phyloP scores from a whole-genome alignment of 345 rosid genomes.

The Eucalyptus curtisii region DNA sequence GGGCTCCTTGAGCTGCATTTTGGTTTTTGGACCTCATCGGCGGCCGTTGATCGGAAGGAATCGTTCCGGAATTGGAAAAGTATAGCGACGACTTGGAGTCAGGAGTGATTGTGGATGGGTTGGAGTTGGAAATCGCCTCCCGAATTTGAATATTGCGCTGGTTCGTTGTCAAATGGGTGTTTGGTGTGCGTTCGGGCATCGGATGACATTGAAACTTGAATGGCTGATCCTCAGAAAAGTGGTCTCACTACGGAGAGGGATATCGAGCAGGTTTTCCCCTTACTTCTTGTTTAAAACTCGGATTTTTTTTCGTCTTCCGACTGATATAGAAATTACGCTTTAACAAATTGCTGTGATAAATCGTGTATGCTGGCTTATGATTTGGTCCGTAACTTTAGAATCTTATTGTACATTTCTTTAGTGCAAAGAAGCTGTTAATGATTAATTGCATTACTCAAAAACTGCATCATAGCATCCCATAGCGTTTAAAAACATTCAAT shows the following conservation, averaged over 20 bases:
- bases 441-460: background rate
- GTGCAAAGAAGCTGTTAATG: background rate
- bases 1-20: background rate
- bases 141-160: conserved; percentile 2
- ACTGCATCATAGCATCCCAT: background rate
- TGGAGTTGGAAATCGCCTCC: conserved; percentile 2
- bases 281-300: conserved; percentile 5
- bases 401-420: background rate
- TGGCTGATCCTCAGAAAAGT: conserved; percentile 63
- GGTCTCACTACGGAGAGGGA: conserved; percentile 60
- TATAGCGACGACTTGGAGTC: background rate
- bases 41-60: background rate
- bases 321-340: background rate
- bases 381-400: background rate
- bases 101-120: conserved; percentile 9
- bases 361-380: background rate
- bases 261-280: conserved; percentile 52
- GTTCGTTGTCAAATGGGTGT: conserved; percentile 41
- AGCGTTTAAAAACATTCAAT: background rate
- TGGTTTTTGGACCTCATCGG: background rate
- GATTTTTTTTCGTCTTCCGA: background rate
- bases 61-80: background rate
- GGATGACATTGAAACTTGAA: conserved; percentile 23
- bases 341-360: background rate
- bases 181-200: conserved; percentile 16